Conservation (phyloP, 192 early-diverging fungal species). For the Nowakowskiella sp. region DNA sequence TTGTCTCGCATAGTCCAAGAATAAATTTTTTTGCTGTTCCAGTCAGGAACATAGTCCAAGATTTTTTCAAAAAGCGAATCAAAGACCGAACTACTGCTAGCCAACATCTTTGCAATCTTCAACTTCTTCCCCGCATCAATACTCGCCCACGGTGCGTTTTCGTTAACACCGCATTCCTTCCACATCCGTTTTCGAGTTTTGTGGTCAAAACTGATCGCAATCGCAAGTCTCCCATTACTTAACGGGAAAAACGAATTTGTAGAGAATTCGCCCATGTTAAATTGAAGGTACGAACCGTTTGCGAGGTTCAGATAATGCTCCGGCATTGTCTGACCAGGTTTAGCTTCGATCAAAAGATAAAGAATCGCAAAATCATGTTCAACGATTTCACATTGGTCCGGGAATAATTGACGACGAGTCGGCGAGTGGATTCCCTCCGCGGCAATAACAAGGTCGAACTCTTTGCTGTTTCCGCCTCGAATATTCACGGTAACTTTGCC, state of each 20-base stretch:
- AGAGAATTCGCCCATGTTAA: background rate
- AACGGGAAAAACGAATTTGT: background rate
- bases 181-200: background rate
- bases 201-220: background rate
- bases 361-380: background rate
- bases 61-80: background rate
- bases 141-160: background rate
- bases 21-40: no score
- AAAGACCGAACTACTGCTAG: background rate
- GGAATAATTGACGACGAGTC: background rate
- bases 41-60: background rate
- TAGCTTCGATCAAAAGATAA: no score
- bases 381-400: background rate
- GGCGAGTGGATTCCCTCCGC: background rate
- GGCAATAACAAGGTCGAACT: background rate
- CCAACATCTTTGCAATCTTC: background rate
- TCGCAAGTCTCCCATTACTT: background rate
- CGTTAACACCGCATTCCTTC: background rate
- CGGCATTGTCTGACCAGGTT: background rate
- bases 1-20: background rate
- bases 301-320: background rate
- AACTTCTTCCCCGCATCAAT: background rate
- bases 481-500: background rate
- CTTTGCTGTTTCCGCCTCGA: background rate
- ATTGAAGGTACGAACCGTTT: no score